Evolutionary conservation across 2,329 filamentous ascomycete genomes (phyloP).

Genomic region (Elsinoe arachidis): DNA sequence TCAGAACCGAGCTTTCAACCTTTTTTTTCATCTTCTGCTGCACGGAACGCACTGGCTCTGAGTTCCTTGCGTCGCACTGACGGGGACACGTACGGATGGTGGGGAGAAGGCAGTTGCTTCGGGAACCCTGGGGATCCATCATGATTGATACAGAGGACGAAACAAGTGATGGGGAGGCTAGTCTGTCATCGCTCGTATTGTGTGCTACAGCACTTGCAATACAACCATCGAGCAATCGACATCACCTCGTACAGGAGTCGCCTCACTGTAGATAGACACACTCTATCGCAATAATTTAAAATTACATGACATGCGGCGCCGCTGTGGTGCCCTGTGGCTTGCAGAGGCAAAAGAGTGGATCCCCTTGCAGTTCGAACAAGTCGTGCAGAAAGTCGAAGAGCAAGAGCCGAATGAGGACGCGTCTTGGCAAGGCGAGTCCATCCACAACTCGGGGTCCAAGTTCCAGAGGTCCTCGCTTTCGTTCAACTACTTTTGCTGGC

Average conservation of each 20-base stretch:
- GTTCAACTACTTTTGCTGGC: neutral
- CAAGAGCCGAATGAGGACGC: too few species aligned
- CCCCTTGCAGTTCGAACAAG: too few species aligned
- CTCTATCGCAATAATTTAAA: too few species aligned
- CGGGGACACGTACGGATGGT: neutral
- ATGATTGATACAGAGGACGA: neutral
- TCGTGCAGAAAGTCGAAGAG: too few species aligned
- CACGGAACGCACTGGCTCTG: too few species aligned
- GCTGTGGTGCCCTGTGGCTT: too few species aligned
- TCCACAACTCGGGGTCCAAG: too few species aligned
- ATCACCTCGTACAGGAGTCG: neutral
- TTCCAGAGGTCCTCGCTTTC: too few species aligned
- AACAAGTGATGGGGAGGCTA: neutral
- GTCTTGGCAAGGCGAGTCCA: too few species aligned
- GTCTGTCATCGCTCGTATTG: neutral
- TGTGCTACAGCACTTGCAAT: neutral
- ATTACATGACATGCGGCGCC: too few species aligned
- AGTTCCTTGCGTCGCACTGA: neutral
- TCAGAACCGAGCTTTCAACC: conserved; percentile 2
- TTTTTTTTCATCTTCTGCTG: neutral
- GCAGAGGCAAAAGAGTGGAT: too few species aligned
- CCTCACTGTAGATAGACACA: too few species aligned
- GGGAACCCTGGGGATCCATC: neutral
- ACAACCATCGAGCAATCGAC: neutral
- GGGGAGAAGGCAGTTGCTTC: neutral